Evolutionary conservation across 2,329 filamentous ascomycete genomes (phyloP).

Genomic region (Ophiostoma quercus): DNA sequence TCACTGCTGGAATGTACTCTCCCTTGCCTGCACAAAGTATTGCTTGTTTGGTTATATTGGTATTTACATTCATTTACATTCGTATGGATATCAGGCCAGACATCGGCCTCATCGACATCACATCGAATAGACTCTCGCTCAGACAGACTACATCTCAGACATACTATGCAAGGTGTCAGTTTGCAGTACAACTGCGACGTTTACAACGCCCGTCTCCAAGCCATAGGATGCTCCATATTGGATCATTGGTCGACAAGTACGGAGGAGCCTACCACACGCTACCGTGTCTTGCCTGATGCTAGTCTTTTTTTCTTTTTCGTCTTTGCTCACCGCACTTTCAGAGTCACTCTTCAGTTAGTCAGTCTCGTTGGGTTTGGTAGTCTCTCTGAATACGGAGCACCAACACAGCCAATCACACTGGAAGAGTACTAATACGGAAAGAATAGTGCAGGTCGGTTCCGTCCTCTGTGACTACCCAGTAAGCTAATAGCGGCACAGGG

Average conservation of each 20-base stretch:
- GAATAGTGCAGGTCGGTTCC: neutral
- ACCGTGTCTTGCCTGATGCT: neutral
- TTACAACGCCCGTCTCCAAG: neutral
- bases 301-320: neutral
- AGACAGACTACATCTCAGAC: neutral
- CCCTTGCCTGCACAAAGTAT: neutral
- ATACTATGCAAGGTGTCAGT: constrained; percentile 7
- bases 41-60: neutral
- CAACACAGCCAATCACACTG: neutral
- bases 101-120: neutral
- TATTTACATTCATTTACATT: neutral
- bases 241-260: neutral
- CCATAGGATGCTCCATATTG: neutral
- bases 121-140: neutral
- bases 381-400: neutral
- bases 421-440: constrained; percentile 2
- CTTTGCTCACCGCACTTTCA: constrained; percentile 14
- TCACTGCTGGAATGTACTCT: neutral
- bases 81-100: neutral
- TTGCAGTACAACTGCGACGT: neutral
- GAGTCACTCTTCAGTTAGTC: neutral
- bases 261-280: neutral
- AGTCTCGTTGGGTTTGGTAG: too few relatives aligned
- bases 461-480: neutral
- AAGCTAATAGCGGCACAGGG: neutral